Percentiles rank a stretch among this genome's conserved stretches.
Conservation (phyloP, 805 yeast species). For the Kuraishia borneana region DNA sequence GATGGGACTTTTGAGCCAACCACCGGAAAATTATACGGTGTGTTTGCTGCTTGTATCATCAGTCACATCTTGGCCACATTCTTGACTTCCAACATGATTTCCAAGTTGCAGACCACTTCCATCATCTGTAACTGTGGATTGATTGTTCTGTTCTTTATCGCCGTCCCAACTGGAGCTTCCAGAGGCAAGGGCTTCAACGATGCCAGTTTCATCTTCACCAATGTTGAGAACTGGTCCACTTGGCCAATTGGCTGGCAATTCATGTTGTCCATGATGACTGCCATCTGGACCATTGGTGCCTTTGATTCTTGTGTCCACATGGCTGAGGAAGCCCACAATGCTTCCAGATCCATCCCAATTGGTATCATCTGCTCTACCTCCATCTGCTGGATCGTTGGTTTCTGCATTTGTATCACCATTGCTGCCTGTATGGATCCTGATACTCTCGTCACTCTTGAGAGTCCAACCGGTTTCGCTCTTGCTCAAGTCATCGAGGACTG, state of each 20-base stretch:
- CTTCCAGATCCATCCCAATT: slow-evolving; percentile 28
- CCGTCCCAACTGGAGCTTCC: slow-evolving; percentile 32
- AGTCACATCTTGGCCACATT: slow-evolving; percentile 26
- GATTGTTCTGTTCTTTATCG: slow-evolving; percentile 28
- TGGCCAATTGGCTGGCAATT: slow-evolving; percentile 32
- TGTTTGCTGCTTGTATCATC: slow-evolving; percentile 29
- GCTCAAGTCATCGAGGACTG: slow-evolving; percentile 37
- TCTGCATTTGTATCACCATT: slow-evolving; percentile 27
- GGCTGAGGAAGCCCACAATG: slow-evolving; percentile 35
- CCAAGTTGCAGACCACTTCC: slow-evolving; percentile 28
- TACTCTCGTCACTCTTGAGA: slow-evolving; percentile 17
- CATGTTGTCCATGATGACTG: slow-evolving; percentile 33
- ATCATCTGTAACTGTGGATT: slow-evolving; percentile 24
- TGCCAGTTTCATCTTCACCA: slow-evolving; percentile 24
- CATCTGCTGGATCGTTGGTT: slow-evolving; percentile 31
- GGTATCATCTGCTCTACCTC: slow-evolving; percentile 36
- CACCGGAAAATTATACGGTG: slow-evolving; percentile 27
- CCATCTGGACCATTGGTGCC: slow-evolving; percentile 41
- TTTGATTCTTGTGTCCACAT: slow-evolving; percentile 40
- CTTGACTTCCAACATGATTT: slow-evolving; percentile 25
- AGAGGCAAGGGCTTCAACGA: slow-evolving; percentile 16
- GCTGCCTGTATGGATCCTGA: slow-evolving; percentile 20
- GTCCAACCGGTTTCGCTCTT: slow-evolving; percentile 28
- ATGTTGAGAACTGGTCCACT: slow-evolving; percentile 20
- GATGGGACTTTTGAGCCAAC: slow-evolving; percentile 30